Conservation (phyloP, 228 moss, liverwort and hornwort genomes). For the Sphagnum fallax region DNA sequence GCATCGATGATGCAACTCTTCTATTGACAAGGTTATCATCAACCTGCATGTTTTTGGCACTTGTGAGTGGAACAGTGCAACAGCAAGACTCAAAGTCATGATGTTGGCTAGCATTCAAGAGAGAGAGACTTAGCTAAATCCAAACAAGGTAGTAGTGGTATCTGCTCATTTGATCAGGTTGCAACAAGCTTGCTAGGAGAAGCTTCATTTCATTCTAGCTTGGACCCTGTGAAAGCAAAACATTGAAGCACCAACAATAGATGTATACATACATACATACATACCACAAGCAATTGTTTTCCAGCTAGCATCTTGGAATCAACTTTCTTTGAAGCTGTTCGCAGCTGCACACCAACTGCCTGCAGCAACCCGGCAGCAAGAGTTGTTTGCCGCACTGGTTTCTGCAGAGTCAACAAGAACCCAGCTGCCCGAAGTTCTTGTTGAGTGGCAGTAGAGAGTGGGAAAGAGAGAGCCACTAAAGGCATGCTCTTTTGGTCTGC, state of each 20-base stretch:
- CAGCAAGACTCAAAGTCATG: no score
- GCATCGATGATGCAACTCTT: slow-evolving; percentile 66
- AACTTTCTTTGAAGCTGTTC: slow-evolving; percentile 15
- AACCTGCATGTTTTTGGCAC: slow-evolving; percentile 26
- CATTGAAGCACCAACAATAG: background rate
- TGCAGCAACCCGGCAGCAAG: slow-evolving; percentile 41
- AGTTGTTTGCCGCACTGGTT: slow-evolving; percentile 53
- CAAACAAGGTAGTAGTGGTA: no score
- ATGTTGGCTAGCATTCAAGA: no score
- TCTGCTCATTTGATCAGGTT: no score
- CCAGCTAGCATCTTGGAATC: slow-evolving; percentile 42
- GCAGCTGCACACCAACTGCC: slow-evolving; percentile 44
- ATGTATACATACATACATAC: slow-evolving; percentile 2
- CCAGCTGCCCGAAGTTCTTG: slow-evolving; percentile 42
- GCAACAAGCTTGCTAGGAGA: no score
- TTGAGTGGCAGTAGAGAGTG: slow-evolving; percentile 10
- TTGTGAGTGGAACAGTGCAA: background rate
- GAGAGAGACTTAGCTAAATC: no score
- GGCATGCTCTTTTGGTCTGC: slow-evolving; percentile 16
- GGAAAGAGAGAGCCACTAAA: slow-evolving; percentile 35
- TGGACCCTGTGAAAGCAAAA: no score
- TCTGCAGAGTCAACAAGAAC: slow-evolving; percentile 33
- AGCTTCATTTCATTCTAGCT: background rate
- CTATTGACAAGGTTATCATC: slow-evolving; percentile 79
- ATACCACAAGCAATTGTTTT: slow-evolving; percentile 63